These are phyloP conservation scores for Penicillium daleae DNA, from an alignment of 495 filamentous ascomycete genomes.

Conservation along the genomic window DNA sequence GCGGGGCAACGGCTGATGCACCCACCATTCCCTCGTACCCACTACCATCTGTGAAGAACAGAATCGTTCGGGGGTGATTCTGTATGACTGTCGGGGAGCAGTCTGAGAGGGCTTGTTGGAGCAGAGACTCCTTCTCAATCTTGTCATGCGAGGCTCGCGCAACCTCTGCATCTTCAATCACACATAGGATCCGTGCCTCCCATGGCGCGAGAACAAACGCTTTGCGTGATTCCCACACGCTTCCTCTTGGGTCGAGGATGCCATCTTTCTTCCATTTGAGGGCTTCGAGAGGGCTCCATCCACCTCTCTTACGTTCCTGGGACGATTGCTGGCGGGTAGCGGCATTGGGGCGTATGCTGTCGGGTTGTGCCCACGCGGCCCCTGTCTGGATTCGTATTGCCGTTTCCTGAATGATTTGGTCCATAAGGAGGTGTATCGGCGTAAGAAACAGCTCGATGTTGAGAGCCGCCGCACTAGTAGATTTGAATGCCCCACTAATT, in stretches of 20 bases:
- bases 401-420: not conserved
- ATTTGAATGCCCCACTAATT: slow-evolving; percentile 14
- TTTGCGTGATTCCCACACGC: not conserved
- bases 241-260: not conserved
- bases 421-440: not conserved
- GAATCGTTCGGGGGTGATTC: no score
- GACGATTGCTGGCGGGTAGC: not conserved
- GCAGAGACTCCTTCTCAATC: no score
- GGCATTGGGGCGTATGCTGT: not conserved
- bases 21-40: not conserved
- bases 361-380: not conserved
- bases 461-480: not conserved
- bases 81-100: not conserved
- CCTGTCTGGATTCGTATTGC: not conserved
- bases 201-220: not conserved
- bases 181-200: not conserved
- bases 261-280: not conserved
- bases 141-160: not conserved
- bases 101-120: not conserved
- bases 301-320: not conserved
- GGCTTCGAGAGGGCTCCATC: not conserved
- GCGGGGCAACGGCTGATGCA: not conserved
- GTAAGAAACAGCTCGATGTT: not conserved
- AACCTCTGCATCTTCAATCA: not conserved
- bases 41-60: not conserved